Evolutionary conservation across 2,329 filamentous ascomycete species (phyloP).

Genomic region (Zarea fungicola): DNA sequence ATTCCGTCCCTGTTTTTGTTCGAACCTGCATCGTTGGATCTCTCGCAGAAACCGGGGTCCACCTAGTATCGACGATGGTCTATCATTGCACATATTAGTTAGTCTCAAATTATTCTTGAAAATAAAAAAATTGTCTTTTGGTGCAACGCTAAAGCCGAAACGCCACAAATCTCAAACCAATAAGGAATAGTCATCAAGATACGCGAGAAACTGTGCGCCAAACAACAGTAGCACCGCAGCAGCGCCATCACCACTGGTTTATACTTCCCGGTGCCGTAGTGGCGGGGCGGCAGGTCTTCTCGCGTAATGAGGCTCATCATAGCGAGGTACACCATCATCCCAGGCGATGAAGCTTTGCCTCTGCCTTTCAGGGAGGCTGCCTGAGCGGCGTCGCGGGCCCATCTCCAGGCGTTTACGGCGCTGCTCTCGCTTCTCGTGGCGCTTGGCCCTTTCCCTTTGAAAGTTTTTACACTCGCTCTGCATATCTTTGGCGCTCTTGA

Average conservation of each 20-base stretch:
- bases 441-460: conserved; percentile 42
- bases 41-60: conserved; percentile 4
- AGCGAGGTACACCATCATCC: conserved; percentile 37
- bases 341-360: conserved; percentile 31
- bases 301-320: conserved; percentile 42
- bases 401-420: conserved; percentile 20
- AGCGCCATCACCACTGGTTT: neutral
- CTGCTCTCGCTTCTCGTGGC: conserved; percentile 42
- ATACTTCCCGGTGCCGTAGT: neutral
- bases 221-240: neutral
- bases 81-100: conserved; percentile 18
- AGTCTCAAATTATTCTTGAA: conserved; percentile 9
- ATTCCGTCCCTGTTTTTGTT: neutral
- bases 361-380: conserved; percentile 40
- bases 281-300: conserved; percentile 3
- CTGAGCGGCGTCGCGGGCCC: conserved; percentile 35
- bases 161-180: conserved; percentile 5
- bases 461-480: conserved; percentile 44
- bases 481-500: conserved; percentile 51
- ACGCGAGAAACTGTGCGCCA: neutral
- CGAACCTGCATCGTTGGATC: neutral
- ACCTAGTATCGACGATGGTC: conserved; percentile 20
- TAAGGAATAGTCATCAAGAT: no score
- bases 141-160: conserved; percentile 7
- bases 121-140: conserved; percentile 1